Base-by-base conservation (phyloP, 202 grass and related monocot species). In the Tripidium arundinaceum region DNA sequence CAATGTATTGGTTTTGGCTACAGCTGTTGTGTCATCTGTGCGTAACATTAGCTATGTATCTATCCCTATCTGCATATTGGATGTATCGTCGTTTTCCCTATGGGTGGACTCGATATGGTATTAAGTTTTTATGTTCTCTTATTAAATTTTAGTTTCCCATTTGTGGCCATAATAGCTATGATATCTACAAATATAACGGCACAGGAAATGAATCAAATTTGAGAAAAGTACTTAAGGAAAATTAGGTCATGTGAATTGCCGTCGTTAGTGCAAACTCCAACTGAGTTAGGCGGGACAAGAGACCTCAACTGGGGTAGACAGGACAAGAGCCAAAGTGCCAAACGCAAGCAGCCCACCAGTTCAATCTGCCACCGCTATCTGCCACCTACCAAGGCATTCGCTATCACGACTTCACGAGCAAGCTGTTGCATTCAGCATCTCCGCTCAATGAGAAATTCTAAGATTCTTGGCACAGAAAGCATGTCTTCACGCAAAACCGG, bases 391-490 rank as follows among this genome's bases (percentile, higher is more conserved):
- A n/a, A 40, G 8, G 62, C 61, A 60, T 11, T 61, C 70, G 26
- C 39, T 75, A 9, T 68, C 77, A 73, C 26, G 10, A 6, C n/a
- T n/a, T n/a, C n/a, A 49, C 36, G 7, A 6, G 59, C 18, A 8
- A 43, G 34, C 59, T 12, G 25, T 65, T 58, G 36, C 60, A 43
- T 72, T 71, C 45, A 66, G 65, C 77, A 84, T 80, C 55, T 33
- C 42, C 7, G 24, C 21, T 4, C 41, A 38, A 25, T 8, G 18
- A 61, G 46, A 72, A 29, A 50, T 12, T 77, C 34, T 38, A 33
- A 84, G 78, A 81, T 85, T 75, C 69, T 27, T 43, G 72, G 55
- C 77, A 81, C 70, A 21, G 7, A 57, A 57, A 76, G 27, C 64
- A 80, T 70, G 55, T 25, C 63, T 34, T 39, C 15, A 65, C 38